These are phyloP conservation scores for Leptoxyphium fumago DNA, from an alignment of 2,329 filamentous ascomycete genomes.

Conservation along the genomic window DNA sequence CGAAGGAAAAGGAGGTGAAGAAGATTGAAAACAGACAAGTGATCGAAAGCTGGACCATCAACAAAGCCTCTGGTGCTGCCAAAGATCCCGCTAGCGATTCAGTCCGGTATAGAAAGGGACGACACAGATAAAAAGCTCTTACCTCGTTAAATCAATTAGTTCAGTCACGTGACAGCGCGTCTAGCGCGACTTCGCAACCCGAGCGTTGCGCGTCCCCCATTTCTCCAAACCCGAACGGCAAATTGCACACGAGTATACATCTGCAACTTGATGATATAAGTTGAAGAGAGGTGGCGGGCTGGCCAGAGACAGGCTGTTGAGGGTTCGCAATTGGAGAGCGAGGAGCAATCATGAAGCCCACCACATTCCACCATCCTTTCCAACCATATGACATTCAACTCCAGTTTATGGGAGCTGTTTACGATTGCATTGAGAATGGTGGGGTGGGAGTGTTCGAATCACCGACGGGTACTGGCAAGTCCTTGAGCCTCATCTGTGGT, in stretches of 20 bases:
- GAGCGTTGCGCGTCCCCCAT: not conserved
- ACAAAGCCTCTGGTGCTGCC: slow-evolving; percentile 10
- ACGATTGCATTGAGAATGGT: slow-evolving; percentile 61
- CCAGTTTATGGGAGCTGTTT: slow-evolving; percentile 74
- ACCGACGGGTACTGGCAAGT: slow-evolving; percentile 81
- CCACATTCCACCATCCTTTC: slow-evolving; percentile 74
- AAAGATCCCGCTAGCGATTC: slow-evolving; percentile 17
- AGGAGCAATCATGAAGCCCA: slow-evolving; percentile 9
- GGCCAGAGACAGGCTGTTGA: too few species aligned
- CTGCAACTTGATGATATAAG: too few species aligned
- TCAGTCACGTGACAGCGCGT: slow-evolving; percentile 8
- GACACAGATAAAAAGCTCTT: slow-evolving; percentile 23
- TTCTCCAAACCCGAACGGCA: too few species aligned
- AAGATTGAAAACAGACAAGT: slow-evolving; percentile 54
- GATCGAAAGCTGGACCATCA: slow-evolving; percentile 53
- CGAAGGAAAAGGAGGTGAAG: slow-evolving; percentile 47
- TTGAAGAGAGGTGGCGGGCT: too few species aligned
- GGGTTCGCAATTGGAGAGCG: too few species aligned
- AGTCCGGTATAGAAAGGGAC: slow-evolving; percentile 29
- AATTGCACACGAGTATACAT: too few species aligned
- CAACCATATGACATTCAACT: slow-evolving; percentile 76
- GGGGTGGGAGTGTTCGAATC: slow-evolving; percentile 84
- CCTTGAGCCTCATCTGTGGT: slow-evolving; percentile 77
- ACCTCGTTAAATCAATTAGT: not conserved
- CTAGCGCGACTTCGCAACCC: slow-evolving; percentile 8